Conservation (phyloP, 192 early-diverging fungal species). For the Podila epicladia region DNA sequence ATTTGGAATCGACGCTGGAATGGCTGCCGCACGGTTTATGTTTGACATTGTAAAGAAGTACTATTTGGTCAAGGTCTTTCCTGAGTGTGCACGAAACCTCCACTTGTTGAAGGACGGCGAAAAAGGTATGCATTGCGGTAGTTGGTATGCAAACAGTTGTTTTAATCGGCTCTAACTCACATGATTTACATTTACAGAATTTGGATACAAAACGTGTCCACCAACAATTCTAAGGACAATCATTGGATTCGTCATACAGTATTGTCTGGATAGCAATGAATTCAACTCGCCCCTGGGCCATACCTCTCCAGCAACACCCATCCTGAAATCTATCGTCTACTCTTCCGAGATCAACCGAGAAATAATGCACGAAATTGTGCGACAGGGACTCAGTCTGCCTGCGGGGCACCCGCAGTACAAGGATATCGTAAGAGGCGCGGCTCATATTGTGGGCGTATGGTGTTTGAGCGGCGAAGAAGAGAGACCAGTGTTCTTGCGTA, state of each 20-base stretch:
- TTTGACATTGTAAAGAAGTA: conserved; percentile 75
- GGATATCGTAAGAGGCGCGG: conserved; percentile 71
- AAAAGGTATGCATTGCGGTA: conserved; percentile 54
- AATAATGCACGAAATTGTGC: conserved; percentile 79
- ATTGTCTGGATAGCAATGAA: conserved; percentile 68
- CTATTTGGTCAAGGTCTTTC: conserved; percentile 80
- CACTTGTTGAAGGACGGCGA: conserved; percentile 53
- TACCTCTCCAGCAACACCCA: conserved; percentile 68
- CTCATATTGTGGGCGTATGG: conserved; percentile 76
- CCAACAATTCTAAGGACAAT: conserved; percentile 71
- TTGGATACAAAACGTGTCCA: conserved; percentile 75
- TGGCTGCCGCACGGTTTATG: conserved; percentile 68
- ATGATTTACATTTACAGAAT: conserved; percentile 22
- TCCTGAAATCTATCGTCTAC: conserved; percentile 67
- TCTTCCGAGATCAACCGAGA: conserved; percentile 70
- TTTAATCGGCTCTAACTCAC: not conserved
- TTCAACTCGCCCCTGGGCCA: conserved; percentile 42
- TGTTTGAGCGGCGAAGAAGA: conserved; percentile 75
- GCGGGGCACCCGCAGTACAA: conserved; percentile 61
- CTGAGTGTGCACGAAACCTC: conserved; percentile 60
- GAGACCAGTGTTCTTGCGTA: conserved; percentile 70
- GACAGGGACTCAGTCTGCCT: conserved; percentile 77
- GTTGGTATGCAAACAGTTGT: not conserved
- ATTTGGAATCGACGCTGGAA: conserved; percentile 67
- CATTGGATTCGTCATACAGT: conserved; percentile 73